Conservation (phyloP, 352 stramenopile species). For the Saprolegnia diclina region DNA sequence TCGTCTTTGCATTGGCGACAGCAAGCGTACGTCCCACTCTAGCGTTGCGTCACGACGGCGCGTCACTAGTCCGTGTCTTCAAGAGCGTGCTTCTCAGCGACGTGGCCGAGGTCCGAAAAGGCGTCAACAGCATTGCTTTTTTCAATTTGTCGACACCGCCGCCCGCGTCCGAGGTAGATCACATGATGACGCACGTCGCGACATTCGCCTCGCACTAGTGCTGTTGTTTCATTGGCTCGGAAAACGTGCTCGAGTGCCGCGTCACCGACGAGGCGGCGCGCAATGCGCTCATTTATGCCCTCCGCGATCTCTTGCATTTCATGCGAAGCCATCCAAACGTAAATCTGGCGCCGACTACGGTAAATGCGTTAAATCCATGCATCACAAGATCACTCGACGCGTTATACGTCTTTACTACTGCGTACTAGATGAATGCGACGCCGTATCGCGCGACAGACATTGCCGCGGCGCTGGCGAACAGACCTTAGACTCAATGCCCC, state of each 20-base stretch:
- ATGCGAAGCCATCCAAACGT: neutral
- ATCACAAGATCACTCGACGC: neutral
- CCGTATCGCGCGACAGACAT: neutral
- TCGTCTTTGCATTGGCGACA: neutral
- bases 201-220: neutral
- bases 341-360: neutral
- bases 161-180: neutral
- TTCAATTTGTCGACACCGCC: neutral
- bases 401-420: no score
- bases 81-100: conserved; percentile 11
- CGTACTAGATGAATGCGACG: no score
- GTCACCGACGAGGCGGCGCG: neutral
- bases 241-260: neutral
- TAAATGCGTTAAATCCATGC: neutral
- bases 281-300: neutral
- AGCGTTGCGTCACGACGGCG: neutral
- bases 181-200: neutral
- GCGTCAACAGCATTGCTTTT: conserved; percentile 14
- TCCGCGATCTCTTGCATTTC: neutral
- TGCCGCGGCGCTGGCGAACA: neutral
- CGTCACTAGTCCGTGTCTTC: neutral
- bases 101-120: conserved; percentile 7
- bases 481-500: neutral
- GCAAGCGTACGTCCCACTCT: neutral
- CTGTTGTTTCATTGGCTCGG: neutral